Conservation (phyloP, 805 yeast genomes). For the Myxozyma melibiosi region DNA sequence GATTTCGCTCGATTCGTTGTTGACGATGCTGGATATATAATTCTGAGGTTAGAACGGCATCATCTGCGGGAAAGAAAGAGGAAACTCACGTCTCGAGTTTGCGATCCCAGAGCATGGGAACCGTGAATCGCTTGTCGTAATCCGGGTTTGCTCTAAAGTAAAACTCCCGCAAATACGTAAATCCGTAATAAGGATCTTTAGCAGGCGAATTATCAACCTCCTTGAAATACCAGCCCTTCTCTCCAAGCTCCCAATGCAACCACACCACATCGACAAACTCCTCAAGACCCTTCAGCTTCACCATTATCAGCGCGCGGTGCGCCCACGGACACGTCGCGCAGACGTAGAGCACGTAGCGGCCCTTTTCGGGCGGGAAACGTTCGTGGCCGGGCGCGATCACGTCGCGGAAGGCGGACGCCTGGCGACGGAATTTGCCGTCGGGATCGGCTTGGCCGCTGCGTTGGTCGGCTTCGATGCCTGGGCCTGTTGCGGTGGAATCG, state of each 20-base stretch:
- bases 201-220: constrained; percentile 48
- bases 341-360: constrained; percentile 88
- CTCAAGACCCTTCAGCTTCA: constrained; percentile 72
- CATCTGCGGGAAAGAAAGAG: no score
- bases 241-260: constrained; percentile 86
- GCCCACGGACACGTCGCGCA: constrained; percentile 97
- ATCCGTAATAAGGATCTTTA: constrained; percentile 59
- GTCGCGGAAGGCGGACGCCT: constrained; percentile 58
- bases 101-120: constrained; percentile 91
- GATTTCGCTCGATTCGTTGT: constrained; percentile 84
- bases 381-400: constrained; percentile 59
- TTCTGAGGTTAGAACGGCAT: background rate
- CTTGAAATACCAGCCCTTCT: constrained; percentile 77
- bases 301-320: constrained; percentile 73
- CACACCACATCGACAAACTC: constrained; percentile 57
- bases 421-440: constrained; percentile 36
- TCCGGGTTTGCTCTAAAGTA: constrained; percentile 75
- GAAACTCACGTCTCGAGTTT: constrained; percentile 56
- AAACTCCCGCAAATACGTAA: constrained; percentile 63
- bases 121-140: constrained; percentile 82
- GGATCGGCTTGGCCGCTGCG: constrained; percentile 29
- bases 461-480: constrained; percentile 31
- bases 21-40: constrained; percentile 61
- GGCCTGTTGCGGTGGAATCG: constrained; percentile 27
- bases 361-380: constrained; percentile 69